Percentiles rank a stretch among this genome's conserved stretches.
phyloP scores from a whole-genome alignment of 2,329 filamentous ascomycete species.

The Monilinia aucupariae region DNA sequence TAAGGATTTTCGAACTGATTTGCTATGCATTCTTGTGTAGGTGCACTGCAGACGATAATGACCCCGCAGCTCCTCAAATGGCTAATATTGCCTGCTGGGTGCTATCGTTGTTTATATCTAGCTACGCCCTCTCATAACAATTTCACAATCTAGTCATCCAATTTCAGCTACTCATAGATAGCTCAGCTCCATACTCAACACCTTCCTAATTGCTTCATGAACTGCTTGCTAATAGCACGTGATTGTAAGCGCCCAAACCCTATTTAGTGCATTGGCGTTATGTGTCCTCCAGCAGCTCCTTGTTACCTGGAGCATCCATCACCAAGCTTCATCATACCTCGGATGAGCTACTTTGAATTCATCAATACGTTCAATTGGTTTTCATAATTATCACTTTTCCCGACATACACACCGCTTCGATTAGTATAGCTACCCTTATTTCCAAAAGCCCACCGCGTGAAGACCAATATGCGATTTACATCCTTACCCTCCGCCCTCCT shows the following conservation, averaged over 20 bases:
- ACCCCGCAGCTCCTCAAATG: background rate
- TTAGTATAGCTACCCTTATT: background rate
- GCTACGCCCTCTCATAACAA: background rate
- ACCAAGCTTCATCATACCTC: slow-evolving; percentile 9
- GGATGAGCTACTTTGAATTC: background rate
- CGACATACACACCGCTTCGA: background rate
- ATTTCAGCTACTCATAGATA: background rate
- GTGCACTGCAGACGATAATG: slow-evolving; percentile 7
- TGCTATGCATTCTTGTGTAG: too few species aligned
- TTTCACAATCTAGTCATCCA: background rate
- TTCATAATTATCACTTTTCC: background rate
- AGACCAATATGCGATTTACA: slow-evolving; percentile 27
- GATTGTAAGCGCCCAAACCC: background rate
- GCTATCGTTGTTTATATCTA: background rate
- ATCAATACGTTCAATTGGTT: slow-evolving; percentile 3
- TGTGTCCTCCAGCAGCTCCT: slow-evolving; percentile 18
- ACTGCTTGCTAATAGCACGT: background rate
- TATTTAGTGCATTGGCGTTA: slow-evolving; percentile 15
- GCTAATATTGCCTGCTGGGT: background rate
- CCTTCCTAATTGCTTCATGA: slow-evolving; percentile 5
- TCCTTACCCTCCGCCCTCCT: slow-evolving; percentile 27
- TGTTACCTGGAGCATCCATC: slow-evolving; percentile 5
- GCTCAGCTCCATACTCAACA: background rate
- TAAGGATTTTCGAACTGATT: too few species aligned
- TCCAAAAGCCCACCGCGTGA: background rate